Evolutionary conservation across 345 rosid species (phyloP).

Genomic region (Linum trigynum): DNA sequence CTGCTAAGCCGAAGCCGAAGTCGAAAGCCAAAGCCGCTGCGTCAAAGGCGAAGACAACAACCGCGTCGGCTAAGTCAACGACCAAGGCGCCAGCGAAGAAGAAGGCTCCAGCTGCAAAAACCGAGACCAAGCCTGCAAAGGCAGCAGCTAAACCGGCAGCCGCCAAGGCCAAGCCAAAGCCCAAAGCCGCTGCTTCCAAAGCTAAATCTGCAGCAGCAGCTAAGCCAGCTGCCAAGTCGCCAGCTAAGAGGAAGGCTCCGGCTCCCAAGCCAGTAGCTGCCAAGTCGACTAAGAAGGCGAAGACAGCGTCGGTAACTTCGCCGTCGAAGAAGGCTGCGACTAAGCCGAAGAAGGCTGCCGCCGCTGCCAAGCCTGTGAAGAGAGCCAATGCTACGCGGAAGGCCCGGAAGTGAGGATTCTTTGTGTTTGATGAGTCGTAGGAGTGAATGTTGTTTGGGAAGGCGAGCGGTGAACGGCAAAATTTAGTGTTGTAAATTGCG

Average conservation of each 20-base stretch:
- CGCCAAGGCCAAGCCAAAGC: neutral
- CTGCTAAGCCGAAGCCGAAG: neutral
- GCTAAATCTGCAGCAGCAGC: neutral
- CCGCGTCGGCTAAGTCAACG: neutral
- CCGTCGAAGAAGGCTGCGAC: neutral
- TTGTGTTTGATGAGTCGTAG: neutral
- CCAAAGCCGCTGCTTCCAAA: conserved; percentile 2
- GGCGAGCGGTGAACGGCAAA: neutral
- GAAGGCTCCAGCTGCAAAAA: neutral
- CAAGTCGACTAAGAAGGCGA: conserved; percentile 7
- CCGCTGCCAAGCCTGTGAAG: neutral
- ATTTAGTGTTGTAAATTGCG: neutral
- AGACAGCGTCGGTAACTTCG: neutral
- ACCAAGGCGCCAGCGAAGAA: conserved; percentile 1
- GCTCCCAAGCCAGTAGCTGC: conserved; percentile 8
- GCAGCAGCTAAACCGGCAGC: neutral
- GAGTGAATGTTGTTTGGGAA: neutral
- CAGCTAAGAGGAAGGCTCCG: conserved; percentile 5
- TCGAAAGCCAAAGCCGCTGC: conserved; percentile 6
- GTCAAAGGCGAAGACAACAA: neutral
- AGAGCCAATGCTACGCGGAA: neutral
- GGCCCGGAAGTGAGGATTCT: neutral
- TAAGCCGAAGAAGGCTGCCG: neutral
- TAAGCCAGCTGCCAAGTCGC: neutral
- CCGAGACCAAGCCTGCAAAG: neutral